These are phyloP conservation scores for Tuber borchii DNA, from an alignment of 495 filamentous ascomycete genomes.

Conservation along the genomic window DNA sequence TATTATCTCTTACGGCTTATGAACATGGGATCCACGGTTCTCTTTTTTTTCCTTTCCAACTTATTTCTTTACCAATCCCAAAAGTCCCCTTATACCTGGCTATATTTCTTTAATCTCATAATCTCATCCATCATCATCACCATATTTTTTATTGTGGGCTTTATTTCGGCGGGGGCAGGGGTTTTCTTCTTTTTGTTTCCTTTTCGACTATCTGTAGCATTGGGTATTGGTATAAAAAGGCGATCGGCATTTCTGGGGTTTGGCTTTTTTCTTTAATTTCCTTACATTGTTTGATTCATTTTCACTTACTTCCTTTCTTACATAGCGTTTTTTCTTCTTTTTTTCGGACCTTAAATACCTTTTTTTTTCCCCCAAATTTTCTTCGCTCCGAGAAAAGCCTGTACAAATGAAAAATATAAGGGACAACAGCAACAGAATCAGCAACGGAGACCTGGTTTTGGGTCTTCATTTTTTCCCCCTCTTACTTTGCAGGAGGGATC, in stretches of 20 bases:
- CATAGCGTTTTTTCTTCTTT: not conserved
- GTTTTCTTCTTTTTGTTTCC: constrained; percentile 15
- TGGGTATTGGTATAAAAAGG: constrained; percentile 36
- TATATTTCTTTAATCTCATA: constrained; percentile 1
- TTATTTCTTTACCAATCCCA: constrained; percentile 14
- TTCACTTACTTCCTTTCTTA: not conserved
- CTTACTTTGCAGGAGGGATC: not conserved
- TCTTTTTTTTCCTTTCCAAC: constrained; percentile 20
- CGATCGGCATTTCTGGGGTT: constrained; percentile 28
- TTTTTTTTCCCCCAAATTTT: not conserved
- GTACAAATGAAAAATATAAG: constrained; percentile 1
- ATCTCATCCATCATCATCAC: constrained; percentile 2
- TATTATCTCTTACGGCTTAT: constrained; percentile 25
- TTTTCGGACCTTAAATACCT: not conserved
- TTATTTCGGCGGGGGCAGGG: constrained; percentile 8
- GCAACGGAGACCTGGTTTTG: not conserved
- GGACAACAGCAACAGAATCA: not conserved
- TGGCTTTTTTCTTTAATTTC: constrained; percentile 19
- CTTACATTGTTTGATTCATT: not conserved
- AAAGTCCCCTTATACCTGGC: not conserved
- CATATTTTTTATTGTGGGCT: constrained; percentile 8
- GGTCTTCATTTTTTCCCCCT: not conserved
- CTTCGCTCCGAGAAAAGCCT: not conserved
- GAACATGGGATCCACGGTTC: constrained; percentile 23
- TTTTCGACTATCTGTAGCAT: constrained; percentile 26